phyloP scores from a whole-genome alignment of 495 filamentous ascomycete species.

The Massariosphaeria phaeospora region DNA sequence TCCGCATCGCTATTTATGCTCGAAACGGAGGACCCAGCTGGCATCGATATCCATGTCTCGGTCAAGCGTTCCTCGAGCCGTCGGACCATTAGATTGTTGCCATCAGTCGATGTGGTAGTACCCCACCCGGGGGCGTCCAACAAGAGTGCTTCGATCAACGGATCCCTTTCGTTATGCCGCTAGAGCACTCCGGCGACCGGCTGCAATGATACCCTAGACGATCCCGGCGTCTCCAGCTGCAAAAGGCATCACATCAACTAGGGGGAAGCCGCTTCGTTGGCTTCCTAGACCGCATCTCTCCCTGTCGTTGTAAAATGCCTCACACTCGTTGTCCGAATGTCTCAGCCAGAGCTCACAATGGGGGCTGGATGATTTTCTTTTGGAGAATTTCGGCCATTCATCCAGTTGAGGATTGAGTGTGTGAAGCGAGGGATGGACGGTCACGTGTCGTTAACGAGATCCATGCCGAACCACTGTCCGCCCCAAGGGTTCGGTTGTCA shows the following conservation, averaged over 20 bases:
- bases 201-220: conserved; percentile 37
- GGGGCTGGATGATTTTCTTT: conserved; percentile 26
- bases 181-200: conserved; percentile 28
- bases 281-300: conserved; percentile 32
- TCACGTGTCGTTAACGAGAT: conserved; percentile 27
- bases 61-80: conserved; percentile 10
- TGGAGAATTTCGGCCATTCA: conserved; percentile 21
- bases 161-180: conserved; percentile 31
- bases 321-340: conserved; percentile 29
- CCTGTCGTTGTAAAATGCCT: conserved; percentile 29
- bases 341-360: conserved; percentile 23
- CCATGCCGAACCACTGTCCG: conserved; percentile 25
- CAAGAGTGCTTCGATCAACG: conserved; percentile 35
- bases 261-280: conserved; percentile 34
- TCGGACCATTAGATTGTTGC: conserved; percentile 28
- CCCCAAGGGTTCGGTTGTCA: conserved; percentile 27
- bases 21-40: conserved; percentile 2
- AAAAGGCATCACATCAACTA: conserved; percentile 34
- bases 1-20: conserved; percentile 35
- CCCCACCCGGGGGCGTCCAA: conserved; percentile 34
- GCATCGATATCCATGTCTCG: conserved; percentile 17
- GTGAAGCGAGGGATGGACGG: conserved; percentile 22
- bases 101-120: conserved; percentile 31
- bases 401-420: conserved; percentile 26
- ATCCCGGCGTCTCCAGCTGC: conserved; percentile 31